Evolutionary conservation across 768 basidiomycete genomes (phyloP), one percentile per base, ranked within the genome.

Genomic region (Solioccasus polychromus): DNA sequence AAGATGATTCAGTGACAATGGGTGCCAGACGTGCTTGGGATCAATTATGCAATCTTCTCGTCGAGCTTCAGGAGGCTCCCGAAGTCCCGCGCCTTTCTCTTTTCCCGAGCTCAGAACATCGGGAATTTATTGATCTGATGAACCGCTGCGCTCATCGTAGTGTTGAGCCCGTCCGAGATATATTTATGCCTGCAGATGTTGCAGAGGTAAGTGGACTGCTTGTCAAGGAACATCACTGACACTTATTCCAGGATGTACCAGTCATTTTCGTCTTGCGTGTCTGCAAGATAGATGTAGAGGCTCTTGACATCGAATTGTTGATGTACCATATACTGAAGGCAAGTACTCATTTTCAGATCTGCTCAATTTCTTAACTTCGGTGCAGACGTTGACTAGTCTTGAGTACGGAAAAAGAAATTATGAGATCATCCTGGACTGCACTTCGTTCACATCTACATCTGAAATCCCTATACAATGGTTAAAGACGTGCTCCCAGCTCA

Each of bases 11-110:
- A 3, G 71, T 78, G 22, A 78, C 76, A 7, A 58, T 79, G 45
- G 78, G 73, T 18, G 87, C 87, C 4, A 92, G 88, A 64, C 79
- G 78, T n/a, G 81, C 87, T 2, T 92, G 91, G 91, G 86, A 91
- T 55, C 76, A 75, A 14, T 72, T 92, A 23, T 92, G 90, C 56
- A 79, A 80, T 24, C 71, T 88, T 14, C 74, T 92, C 3, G 88
- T 92, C 12, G 90, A 92, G 51, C 76, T 89, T 24, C 84, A 85
- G 19, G 74, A 80, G 24, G 82, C 81, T 6, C 64, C 85, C 20
- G 83, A 85, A 48, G 75, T 80, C 7, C 87, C 90, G 2, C 73
- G 71, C 39, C 67, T 80, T n/a, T 81, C 87, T 0, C 55, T 57
- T 1, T 51, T 72, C 17, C 54, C 69, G 22, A 77, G 76, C 17